A percentile compares a stretch with the other conserved stretches of the same genome.
phyloP scores from a whole-genome alignment of 192 early-diverging fungal species.

The Martensiomyces pterosporus region DNA sequence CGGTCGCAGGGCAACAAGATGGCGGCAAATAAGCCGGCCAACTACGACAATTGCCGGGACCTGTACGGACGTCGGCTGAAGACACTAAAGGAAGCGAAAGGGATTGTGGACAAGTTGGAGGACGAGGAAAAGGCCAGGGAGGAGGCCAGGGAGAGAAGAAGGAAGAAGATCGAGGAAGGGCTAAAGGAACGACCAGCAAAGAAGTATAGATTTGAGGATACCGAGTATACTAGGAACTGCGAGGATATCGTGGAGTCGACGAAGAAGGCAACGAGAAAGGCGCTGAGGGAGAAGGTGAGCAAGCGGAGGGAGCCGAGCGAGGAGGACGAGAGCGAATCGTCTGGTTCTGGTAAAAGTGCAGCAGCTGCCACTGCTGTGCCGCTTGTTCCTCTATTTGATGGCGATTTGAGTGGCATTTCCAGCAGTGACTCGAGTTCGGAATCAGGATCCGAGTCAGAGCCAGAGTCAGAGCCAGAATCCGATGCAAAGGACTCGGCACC shows the following conservation, averaged over 20 bases:
- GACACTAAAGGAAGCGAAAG: slow-evolving; percentile 86
- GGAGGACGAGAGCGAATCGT: neutral
- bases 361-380: neutral
- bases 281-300: slow-evolving; percentile 12
- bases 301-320: neutral
- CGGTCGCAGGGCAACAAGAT: slow-evolving; percentile 89
- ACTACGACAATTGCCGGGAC: slow-evolving; percentile 92
- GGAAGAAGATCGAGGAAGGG: slow-evolving; percentile 80
- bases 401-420: slow-evolving; percentile 9
- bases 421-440: too few relatives aligned
- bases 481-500: too few relatives aligned
- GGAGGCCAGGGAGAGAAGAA: slow-evolving; percentile 61
- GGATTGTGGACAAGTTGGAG: slow-evolving; percentile 52
- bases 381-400: slow-evolving; percentile 32
- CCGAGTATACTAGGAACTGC: slow-evolving; percentile 62
- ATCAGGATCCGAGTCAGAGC: neutral
- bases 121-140: slow-evolving; percentile 18
- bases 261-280: slow-evolving; percentile 51
- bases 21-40: slow-evolving; percentile 83
- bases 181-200: slow-evolving; percentile 58
- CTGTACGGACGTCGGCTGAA: slow-evolving; percentile 83
- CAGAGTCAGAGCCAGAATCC: too few relatives aligned
- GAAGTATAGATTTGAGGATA: slow-evolving; percentile 83
- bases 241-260: slow-evolving; percentile 65
- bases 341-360: neutral